Conservation (phyloP, 805 yeast species). For the Teunomyces funiuensis region DNA sequence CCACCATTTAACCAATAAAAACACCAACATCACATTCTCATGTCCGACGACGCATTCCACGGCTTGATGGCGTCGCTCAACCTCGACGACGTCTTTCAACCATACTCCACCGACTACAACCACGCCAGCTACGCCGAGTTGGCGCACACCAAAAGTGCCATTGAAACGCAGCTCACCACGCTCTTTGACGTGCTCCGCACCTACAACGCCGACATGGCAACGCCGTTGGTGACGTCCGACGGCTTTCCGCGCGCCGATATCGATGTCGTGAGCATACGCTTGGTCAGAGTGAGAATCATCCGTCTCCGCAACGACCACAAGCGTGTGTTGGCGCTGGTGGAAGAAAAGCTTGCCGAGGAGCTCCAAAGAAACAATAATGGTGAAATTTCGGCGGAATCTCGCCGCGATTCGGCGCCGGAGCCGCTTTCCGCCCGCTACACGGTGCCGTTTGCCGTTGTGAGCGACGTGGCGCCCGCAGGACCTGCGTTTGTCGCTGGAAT, state of each 20-base stretch:
- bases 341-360: slow-evolving; percentile 42
- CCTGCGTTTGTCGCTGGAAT: slow-evolving; percentile 63
- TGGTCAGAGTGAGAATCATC: slow-evolving; percentile 61
- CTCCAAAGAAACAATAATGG: background rate
- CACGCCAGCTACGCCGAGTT: slow-evolving; percentile 20
- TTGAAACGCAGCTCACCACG: slow-evolving; percentile 35
- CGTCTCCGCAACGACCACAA: slow-evolving; percentile 69
- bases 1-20: too few species aligned
- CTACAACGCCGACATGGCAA: slow-evolving; percentile 59
- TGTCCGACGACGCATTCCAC: slow-evolving; percentile 20
- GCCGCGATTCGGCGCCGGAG: too few species aligned
- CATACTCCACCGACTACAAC: slow-evolving; percentile 19
- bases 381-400: too few species aligned
- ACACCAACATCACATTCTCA: too few species aligned
- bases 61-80: slow-evolving; percentile 31
- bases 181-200: slow-evolving; percentile 44
- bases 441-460: slow-evolving; percentile 55
- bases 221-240: slow-evolving; percentile 63
- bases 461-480: slow-evolving; percentile 47
- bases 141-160: slow-evolving; percentile 28
- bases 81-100: slow-evolving; percentile 22
- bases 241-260: slow-evolving; percentile 87
- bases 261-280: slow-evolving; percentile 68
- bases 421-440: background rate
- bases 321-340: slow-evolving; percentile 47